Base-by-base conservation (phyloP, 1,139 yeast genomes). In the Scheffersomyces titani region DNA sequence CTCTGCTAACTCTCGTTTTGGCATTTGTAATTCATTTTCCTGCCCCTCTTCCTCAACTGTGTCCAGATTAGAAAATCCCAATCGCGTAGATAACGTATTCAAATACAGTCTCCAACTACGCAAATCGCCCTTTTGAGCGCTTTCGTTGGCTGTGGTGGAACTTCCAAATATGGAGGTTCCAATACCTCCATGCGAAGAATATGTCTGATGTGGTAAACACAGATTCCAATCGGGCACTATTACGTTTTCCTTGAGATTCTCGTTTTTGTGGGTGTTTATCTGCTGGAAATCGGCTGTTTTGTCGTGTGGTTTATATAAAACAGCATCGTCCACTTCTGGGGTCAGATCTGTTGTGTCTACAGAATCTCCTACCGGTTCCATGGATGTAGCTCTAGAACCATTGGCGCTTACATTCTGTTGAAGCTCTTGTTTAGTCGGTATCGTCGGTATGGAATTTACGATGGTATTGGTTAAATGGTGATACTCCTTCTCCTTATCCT, bases 261-360 rank as follows among this genome's bases (percentile, higher is more conserved):
- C 83, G 61, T 79, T 79, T 59, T 77, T 78, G 61, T 78, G 83
- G 9, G 82, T 79, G 61, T 80, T 78, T 57, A 80, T 78, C 61
- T 78, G 73, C 55, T 69, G 72, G 65, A 80, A 79, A 58, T 79
- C 80, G 21, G 72, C 67, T 3, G 82, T 69, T 54, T 76, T 73
- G 56, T 75, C 75, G 57, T 80, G 84, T 1, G 83, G 81, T 58
- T 78, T 78, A 63, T 79, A 80, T 58, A 80, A 70, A 2, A 80
- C 83, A 0, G 84, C 84, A 63, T 80, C 83, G 55, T 78, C 82
- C 53, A 56, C 61, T 50, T 54, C 65, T 20, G 40, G 40, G 13
- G 40, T 9, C 2, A 16, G 40, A 30, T 62, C 52, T 36, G 60
- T 58, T 3, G 59, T 53, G 1, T 58, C 59, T 6, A 57, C 48